Base-by-base conservation (phyloP, 1,284 basidiomycete species). In the Cryptococcus sp. region DNA sequence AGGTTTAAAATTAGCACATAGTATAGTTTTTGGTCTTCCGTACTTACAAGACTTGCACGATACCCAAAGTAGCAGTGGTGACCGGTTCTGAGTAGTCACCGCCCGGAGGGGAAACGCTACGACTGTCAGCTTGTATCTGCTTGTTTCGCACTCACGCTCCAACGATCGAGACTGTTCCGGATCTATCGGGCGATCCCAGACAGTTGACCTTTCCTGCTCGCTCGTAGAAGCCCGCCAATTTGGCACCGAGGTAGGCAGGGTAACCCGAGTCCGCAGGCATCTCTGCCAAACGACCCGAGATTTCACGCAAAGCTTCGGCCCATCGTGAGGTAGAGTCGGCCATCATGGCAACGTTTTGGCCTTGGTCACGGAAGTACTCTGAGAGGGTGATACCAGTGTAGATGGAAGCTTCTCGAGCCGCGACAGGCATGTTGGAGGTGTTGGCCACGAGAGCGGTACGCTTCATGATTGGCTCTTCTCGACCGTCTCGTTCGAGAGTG, bases 241-340 rank as follows among this genome's bases (percentile, higher is more conserved):
- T 99, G 52, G 95, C 94, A 70, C 89, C 83, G 63, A 99, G 86
- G 80, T 99, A 99, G 5, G 96, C 96, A 52, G 96, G 96, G 80
- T 99, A 99, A 64, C 93, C 93, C 43, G 95, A 98, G 80, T 99
- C 96, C 46, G 96, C 96, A 57, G 96, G 96, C 96, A 99, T 99
- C 81, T 99, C 96, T 39, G 96, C 96, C 57, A 99, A 80, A 81
- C 96, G 93, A 83, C 96, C 96, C 40, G 93, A 97, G 66, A 99
- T 98, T 84, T 99, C 96, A 84, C 96, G 93, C 51, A 99, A 82
- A 37, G 96, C 96, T 78, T 99, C 96, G 52, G 96, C 96, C 96
- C 96, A 99, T 70, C 96, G 93, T 29, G 93, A 97, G 0, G 96
- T 98, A 7, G 95, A 98, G 79, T 99, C 96, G 50, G 95, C 96